Base-by-base conservation (phyloP, 352 stramenopile genomes). In the Halophytophthora polymorphica region DNA sequence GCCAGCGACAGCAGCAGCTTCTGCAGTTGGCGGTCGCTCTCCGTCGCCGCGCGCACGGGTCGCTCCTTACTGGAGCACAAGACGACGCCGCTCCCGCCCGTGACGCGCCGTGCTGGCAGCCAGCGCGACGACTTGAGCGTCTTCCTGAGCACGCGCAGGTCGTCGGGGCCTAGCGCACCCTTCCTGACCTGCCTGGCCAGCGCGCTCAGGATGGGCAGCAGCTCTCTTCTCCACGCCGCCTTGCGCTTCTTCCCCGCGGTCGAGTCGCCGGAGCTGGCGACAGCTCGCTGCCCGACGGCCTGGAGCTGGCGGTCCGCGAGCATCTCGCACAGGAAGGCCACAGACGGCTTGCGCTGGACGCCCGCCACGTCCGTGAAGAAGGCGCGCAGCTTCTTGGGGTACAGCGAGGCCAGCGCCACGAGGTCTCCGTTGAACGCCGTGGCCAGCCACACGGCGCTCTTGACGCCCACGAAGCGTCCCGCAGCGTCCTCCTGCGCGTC, bases 351-450 rank as follows among this genome's bases (percentile, higher is more conserved):
- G n/a, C 57, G 55, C n/a, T 73, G 56, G 13, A 92, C 69, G 15
- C 77, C 75, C 45, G 71, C 87, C 6, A 92, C 45, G 0, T 83
- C 66, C 6, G 64, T 73, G 56, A 92, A 92, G 40, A 92, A 92
- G 6, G 56, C 44, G 8, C 66, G 66, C 3, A 90, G 58, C 8
- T 53, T 40, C 34, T 70, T 79, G 6, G 77, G 53, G 48, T 90
- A 92, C 8, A 76, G n/a, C 3, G 56, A 50, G 15, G 89, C 71
- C 23, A 92, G 50, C 25, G 66, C 50, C 8, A 67, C 28, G 14
- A 83, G 44, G 5, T 55, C 34, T 31, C 57, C 61, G 14, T 63
- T 67, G 45, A 66, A 58, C n/a, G 54, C 40, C 4, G 64, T 67
- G 1, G 66, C 69, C 11, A 64, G 65, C 76, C 73, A 85, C n/a